phyloP scores from a whole-genome alignment of 1,284 basidiomycete species.

The Cutaneotrichosporon curvatum region DNA sequence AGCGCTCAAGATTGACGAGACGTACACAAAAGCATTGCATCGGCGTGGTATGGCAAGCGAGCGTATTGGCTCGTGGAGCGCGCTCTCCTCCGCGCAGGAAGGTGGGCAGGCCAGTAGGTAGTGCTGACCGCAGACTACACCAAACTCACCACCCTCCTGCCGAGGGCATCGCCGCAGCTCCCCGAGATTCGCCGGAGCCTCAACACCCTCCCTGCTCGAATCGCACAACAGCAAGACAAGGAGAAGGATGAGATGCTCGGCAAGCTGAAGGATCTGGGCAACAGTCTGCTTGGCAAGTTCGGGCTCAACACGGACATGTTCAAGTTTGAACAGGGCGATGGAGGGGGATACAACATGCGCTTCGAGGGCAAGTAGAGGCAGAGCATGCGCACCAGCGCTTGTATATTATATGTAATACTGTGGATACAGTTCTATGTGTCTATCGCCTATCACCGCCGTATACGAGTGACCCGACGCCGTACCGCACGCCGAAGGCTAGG shows the following conservation, averaged over 20 bases:
- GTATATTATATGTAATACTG: slow-evolving; percentile 1
- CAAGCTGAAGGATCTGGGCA: slow-evolving; percentile 88
- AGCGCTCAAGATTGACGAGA: slow-evolving; percentile 79
- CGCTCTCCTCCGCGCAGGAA: slow-evolving; percentile 71
- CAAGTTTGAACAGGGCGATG: slow-evolving; percentile 83
- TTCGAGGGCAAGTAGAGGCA: slow-evolving; percentile 50
- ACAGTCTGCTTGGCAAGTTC: slow-evolving; percentile 82
- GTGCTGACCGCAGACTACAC: slow-evolving; percentile 60
- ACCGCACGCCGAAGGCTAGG: slow-evolving; percentile 73
- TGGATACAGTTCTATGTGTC: neutral
- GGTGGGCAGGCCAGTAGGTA: slow-evolving; percentile 51
- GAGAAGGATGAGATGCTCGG: slow-evolving; percentile 89
- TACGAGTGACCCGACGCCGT: slow-evolving; percentile 75
- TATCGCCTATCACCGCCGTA: slow-evolving; percentile 82
- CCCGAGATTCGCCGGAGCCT: slow-evolving; percentile 53
- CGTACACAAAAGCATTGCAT: slow-evolving; percentile 80
- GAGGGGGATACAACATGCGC: slow-evolving; percentile 89
- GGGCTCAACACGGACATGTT: slow-evolving; percentile 88
- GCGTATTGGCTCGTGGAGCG: slow-evolving; percentile 69
- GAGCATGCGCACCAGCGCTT: neutral
- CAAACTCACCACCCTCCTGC: slow-evolving; percentile 58
- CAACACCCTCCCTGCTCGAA: slow-evolving; percentile 56
- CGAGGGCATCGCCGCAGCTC: slow-evolving; percentile 53
- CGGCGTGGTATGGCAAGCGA: slow-evolving; percentile 80
- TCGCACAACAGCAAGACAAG: slow-evolving; percentile 63